Conservation (phyloP, 768 basidiomycete genomes). For the Podaxis sp. region DNA sequence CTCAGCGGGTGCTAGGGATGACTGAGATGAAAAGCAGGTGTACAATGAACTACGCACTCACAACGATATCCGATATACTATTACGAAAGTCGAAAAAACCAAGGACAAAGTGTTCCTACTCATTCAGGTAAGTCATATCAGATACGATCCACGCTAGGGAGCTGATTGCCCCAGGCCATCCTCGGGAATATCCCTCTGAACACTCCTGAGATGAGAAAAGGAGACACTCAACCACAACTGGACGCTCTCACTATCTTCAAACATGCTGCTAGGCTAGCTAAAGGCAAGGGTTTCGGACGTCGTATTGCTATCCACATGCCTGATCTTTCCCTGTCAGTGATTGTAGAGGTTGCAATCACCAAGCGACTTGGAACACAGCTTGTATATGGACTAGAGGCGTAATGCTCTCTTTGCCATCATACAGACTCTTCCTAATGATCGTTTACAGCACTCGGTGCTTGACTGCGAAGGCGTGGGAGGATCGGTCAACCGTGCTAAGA, state of each 20-base stretch:
- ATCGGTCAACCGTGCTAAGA: slow-evolving; percentile 76
- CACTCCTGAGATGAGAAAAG: slow-evolving; percentile 62
- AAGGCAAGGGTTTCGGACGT: slow-evolving; percentile 44
- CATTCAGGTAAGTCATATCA: slow-evolving; percentile 56
- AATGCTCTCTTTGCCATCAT: slow-evolving; percentile 24
- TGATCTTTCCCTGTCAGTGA: slow-evolving; percentile 41
- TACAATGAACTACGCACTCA: slow-evolving; percentile 67
- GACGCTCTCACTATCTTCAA: slow-evolving; percentile 73
- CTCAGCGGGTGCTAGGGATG: neutral
- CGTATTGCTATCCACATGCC: slow-evolving; percentile 7
- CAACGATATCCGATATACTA: slow-evolving; percentile 75
- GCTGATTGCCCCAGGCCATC: slow-evolving; percentile 49
- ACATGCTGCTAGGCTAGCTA: slow-evolving; percentile 72
- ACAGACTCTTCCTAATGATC: neutral
- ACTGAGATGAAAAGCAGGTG: neutral
- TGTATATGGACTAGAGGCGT: slow-evolving; percentile 77
- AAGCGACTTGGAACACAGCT: slow-evolving; percentile 64
- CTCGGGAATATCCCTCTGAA: slow-evolving; percentile 71
- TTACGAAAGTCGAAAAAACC: slow-evolving; percentile 68
- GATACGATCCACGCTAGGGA: neutral
- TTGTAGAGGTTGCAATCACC: slow-evolving; percentile 73
- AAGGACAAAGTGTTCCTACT: slow-evolving; percentile 79
- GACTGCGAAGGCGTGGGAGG: slow-evolving; percentile 89
- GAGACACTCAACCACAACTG: slow-evolving; percentile 68
- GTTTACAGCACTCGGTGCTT: slow-evolving; percentile 65